Evolutionary conservation across 345 rosid genomes (phyloP), one percentile per base, ranked within the genome.

Genomic region (Lepidium sativum): DNA sequence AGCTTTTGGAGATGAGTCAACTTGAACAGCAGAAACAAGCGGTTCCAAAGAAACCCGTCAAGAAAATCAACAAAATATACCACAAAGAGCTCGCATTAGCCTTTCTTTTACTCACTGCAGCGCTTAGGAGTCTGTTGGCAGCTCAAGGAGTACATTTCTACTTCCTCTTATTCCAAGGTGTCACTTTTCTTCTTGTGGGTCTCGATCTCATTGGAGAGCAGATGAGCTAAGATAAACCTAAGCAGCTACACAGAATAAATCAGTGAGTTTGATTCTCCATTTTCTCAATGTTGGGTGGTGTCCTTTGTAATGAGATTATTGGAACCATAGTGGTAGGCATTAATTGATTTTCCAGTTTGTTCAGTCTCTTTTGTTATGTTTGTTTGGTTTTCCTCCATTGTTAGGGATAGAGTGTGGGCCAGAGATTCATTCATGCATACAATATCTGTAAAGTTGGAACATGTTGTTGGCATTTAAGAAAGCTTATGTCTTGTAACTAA

Each of bases 101-200:
- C 8, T 84, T 86, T 78, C 87, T 89, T 38, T 80, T 89, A 32
- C 90, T 89, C 75, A 84, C 92, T 21, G 92, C 96, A 58, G 79
- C 96, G 5, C 58, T 76, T 13, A 73, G 96, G 74, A 89, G 92
- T 75, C 77, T 86, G 60, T 75, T 89, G 53, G 74, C 92, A 31
- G 87, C 92, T 7, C 90, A 86, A 57, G 96, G 92, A 70, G 90
- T 89, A 38, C 96, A 86, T 64, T 89, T 89, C 82, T 89, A 89
- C 78, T 89, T 83, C 83, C 79, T 86, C 55, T 81, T 89, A 39
- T 89, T 89, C 82, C 96, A 89, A 79, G 96, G 96, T 2, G 55
- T 80, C 40, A 83, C 92, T 7, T 89, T 89, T 69, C 96, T 89
- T 54, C 72, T 89, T 0, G 96, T 89, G 32, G 96, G 96, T 65